phyloP scores from a whole-genome alignment of 169 alveolate genomes.

The Perkinsus marinus region DNA sequence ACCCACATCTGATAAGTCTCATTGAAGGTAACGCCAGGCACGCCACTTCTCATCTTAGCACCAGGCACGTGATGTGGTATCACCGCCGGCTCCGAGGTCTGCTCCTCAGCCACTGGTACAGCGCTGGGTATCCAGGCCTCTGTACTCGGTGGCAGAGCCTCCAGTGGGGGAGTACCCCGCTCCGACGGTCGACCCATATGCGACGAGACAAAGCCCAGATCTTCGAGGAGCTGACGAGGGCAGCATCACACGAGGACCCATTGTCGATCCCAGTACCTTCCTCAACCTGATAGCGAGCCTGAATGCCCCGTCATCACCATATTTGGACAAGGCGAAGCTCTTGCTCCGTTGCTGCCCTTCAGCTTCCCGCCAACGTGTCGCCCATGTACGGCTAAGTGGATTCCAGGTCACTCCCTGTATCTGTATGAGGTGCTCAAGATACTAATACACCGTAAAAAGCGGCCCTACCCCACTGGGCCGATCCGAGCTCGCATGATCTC shows the following conservation, averaged over 20 bases:
- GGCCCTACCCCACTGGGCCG: not conserved
- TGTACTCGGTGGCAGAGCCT: not conserved
- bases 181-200: not conserved
- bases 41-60: not conserved
- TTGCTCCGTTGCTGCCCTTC: not conserved
- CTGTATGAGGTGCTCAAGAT: not conserved
- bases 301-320: not conserved
- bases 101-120: not conserved
- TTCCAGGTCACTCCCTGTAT: not conserved
- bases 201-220: not conserved
- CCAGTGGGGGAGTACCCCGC: not conserved
- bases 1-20: not conserved
- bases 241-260: no score
- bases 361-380: not conserved
- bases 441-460: not conserved
- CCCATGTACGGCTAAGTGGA: not conserved
- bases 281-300: not conserved
- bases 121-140: not conserved
- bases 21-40: not conserved
- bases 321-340: not conserved
- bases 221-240: not conserved
- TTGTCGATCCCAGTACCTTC: not conserved
- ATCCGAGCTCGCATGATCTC: not conserved
- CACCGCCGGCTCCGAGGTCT: not conserved
- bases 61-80: not conserved